Evolutionary conservation across 2,329 filamentous ascomycete species (phyloP), one percentile per base, ranked within the genome.

Genomic region (Cadophora sp.): DNA sequence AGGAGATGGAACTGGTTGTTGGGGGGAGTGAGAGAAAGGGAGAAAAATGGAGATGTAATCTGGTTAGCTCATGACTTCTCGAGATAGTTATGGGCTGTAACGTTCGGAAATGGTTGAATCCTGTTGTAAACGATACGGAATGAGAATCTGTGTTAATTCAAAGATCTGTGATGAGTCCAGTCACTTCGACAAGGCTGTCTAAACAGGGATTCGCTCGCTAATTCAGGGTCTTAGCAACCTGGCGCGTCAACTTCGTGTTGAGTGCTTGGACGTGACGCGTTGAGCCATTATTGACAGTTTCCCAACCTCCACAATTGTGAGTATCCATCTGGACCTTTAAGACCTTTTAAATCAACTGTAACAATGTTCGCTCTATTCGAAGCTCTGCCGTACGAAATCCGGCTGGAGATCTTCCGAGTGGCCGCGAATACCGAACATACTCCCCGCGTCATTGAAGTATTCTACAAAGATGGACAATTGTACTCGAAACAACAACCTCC

Each of bases 401-500:
- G 22, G 11, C 19, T 48, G 5, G 19, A 48, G 43, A 48, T 48
- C n/a, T 48, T 48, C 19, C 43, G 22, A 9, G 3, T 48, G 4
- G 43, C 43, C n/a, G 43, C 43, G 22, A 6, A n/a, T n/a, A 14
- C 43, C 4, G 43, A 48, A 48, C n/a, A 9, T 9, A 22, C 4
- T 5, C 43, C 43, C 2, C 70, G 66, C 46, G 34, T 62, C 7
- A 60, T 72, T 19, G 64, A 69, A 40, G 46, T 72, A 12, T 68
- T 51, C 50, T 26, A 62, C 34, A 66, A 70, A 60, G 34, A 56
- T 1, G 63, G 60, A 19, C n/a, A 62, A 50, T 67, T 70, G 27
- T 67, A 66, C 55, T 67, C 69, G 12, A 66, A 65, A 29, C 55
- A 43, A 26, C 55, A 27, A 27, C 69, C 71, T 37, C 68, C 71